Evolutionary conservation across 192 early-diverging fungal genomes (phyloP).

Genomic region (Entomortierella lignicola): DNA sequence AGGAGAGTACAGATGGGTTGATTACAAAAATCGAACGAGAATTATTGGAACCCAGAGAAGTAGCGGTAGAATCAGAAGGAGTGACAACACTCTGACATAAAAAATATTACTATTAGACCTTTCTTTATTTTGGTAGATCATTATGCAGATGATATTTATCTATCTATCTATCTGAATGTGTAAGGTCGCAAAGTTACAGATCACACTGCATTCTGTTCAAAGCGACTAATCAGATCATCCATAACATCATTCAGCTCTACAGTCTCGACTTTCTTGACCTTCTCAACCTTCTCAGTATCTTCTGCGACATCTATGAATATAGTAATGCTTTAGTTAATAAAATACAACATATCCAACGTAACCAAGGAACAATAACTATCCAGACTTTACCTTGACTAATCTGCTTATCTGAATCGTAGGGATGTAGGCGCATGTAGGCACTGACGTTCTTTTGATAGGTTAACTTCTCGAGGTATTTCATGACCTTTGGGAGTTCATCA

Average conservation of each 20-base stretch:
- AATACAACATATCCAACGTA: no score
- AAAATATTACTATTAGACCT: neutral
- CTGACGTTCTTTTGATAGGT: constrained; percentile 59
- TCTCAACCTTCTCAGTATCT: neutral
- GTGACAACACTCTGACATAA: no score
- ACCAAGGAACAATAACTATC: no score
- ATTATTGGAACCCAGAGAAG: neutral
- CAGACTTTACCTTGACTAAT: constrained; percentile 4
- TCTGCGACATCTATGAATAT: neutral
- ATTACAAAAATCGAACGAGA: constrained; percentile 31
- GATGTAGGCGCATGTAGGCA: constrained; percentile 59
- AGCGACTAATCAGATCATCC: constrained; percentile 10
- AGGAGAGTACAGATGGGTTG: constrained; percentile 20
- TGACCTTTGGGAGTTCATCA: constrained; percentile 57
- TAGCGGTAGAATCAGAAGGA: neutral
- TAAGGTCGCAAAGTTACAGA: no score
- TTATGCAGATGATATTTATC: neutral
- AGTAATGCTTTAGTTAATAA: no score
- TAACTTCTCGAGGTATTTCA: constrained; percentile 54
- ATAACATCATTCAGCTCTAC: constrained; percentile 1
- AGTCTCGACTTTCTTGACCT: neutral
- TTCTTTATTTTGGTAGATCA: neutral
- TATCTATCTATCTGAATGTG: neutral
- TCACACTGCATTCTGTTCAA: constrained; percentile 16
- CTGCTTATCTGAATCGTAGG: constrained; percentile 34